Conservation (phyloP, 805 yeast species). For the Kazachstania viticola region DNA sequence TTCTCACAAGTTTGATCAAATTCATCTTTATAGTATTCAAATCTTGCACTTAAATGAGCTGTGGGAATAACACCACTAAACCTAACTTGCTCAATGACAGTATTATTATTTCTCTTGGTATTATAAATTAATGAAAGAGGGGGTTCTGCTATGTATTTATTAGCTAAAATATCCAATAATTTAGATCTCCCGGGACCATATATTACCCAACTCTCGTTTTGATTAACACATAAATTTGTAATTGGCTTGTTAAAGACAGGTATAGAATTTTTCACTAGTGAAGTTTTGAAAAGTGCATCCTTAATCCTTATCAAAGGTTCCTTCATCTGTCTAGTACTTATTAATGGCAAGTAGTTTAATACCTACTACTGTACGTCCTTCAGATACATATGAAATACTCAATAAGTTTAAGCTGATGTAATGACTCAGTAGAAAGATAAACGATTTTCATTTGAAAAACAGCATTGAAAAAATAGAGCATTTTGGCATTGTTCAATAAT, state of each 20-base stretch:
- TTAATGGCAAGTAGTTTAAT: too few relatives aligned
- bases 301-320: conserved; percentile 8
- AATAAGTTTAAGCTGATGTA: too few relatives aligned
- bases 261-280: conserved; percentile 25
- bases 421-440: too few relatives aligned
- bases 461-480: too few relatives aligned
- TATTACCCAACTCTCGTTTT: conserved; percentile 34
- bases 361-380: too few relatives aligned
- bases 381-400: too few relatives aligned
- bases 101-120: not conserved
- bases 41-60: conserved; percentile 80
- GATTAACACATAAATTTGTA: conserved; percentile 11
- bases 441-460: too few relatives aligned
- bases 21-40: conserved; percentile 77
- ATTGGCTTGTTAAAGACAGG: conserved; percentile 17
- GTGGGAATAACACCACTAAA: conserved; percentile 39
- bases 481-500: too few relatives aligned
- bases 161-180: conserved; percentile 17
- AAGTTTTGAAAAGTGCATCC: conserved; percentile 30
- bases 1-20: conserved; percentile 61
- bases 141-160: conserved; percentile 20
- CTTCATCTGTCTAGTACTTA: too few relatives aligned
- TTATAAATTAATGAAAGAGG: conserved; percentile 15
- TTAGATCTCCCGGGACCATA: conserved; percentile 25
- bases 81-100: conserved; percentile 25